phyloP scores from a whole-genome alignment of 2,329 filamentous ascomycete species.

The Pestalotiopsis sp. region DNA sequence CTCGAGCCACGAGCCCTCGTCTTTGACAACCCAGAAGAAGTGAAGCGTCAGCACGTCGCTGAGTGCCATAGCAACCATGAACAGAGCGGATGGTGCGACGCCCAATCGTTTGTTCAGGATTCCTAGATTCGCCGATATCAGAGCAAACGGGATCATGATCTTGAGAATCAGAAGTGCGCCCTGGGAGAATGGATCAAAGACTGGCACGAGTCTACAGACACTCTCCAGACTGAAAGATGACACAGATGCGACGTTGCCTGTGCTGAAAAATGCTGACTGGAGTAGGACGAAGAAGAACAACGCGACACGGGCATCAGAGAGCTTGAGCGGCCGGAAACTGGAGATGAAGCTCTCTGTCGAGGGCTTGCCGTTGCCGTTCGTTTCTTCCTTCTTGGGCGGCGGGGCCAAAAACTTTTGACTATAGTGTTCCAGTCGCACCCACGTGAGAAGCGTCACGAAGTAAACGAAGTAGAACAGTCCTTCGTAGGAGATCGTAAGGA shows the following conservation, averaged over 20 bases:
- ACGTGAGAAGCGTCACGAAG: constrained; percentile 77
- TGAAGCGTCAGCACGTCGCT: constrained; percentile 91
- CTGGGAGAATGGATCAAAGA: constrained; percentile 94
- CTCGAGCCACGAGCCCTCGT: constrained; percentile 96
- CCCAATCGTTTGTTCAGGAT: constrained; percentile 84
- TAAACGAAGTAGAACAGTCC: constrained; percentile 95
- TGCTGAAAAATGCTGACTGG: constrained; percentile 95
- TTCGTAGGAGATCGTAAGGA: constrained; percentile 96
- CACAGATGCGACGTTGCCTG: constrained; percentile 91
- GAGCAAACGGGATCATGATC: constrained; percentile 87
- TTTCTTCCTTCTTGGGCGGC: constrained; percentile 20
- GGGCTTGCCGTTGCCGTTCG: constrained; percentile 20
- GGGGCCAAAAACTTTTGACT: constrained; percentile 55
- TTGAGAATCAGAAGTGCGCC: constrained; percentile 86
- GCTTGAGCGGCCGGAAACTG: constrained; percentile 66
- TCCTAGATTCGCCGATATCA: constrained; percentile 92
- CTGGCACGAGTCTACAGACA: constrained; percentile 81
- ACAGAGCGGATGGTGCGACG: constrained; percentile 84
- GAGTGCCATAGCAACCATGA: constrained; percentile 92
- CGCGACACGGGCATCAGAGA: constrained; percentile 85
- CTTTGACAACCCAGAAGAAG: constrained; percentile 97
- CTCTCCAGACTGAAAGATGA: constrained; percentile 93
- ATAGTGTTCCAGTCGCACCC: constrained; percentile 89
- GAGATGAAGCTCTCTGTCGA: constrained; percentile 21
- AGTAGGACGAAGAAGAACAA: constrained; percentile 95